A percentile compares a stretch with the other conserved stretches of the same genome.
These are phyloP conservation scores for Striga hermonthica DNA, from an alignment of 305 asterid species.

Conservation along the genomic window DNA sequence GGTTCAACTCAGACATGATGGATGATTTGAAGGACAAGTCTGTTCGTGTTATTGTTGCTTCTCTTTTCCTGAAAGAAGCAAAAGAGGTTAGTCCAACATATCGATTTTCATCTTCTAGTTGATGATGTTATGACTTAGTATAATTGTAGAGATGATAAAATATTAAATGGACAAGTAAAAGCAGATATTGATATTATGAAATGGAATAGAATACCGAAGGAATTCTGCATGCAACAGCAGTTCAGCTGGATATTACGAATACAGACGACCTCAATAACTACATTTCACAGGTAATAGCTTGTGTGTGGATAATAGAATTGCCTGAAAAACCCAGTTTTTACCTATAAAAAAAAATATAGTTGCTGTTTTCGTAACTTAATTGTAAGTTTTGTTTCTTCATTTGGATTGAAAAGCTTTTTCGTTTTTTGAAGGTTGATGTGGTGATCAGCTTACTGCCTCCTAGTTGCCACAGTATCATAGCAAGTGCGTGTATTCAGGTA, in stretches of 20 bases:
- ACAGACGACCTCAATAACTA: slow-evolving; percentile 49
- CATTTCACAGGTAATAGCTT: slow-evolving; percentile 52
- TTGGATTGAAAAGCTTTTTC: slow-evolving; percentile 19
- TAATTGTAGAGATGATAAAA: slow-evolving; percentile 9
- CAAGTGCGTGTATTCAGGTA: slow-evolving; percentile 86
- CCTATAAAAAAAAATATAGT: background rate
- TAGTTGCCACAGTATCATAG: slow-evolving; percentile 69
- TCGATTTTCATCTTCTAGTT: slow-evolving; percentile 1
- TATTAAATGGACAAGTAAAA: slow-evolving; percentile 3
- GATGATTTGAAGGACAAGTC: slow-evolving; percentile 49
- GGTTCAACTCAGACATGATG: slow-evolving; percentile 41
- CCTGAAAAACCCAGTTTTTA: slow-evolving; percentile 5
- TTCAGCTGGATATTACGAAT: slow-evolving; percentile 71
- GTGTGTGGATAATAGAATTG: slow-evolving; percentile 2
- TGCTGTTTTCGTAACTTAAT: background rate
- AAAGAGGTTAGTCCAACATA: slow-evolving; percentile 57
- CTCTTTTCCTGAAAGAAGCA: slow-evolving; percentile 86
- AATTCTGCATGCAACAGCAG: slow-evolving; percentile 67
- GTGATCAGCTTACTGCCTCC: slow-evolving; percentile 94
- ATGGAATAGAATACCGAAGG: slow-evolving; percentile 61
- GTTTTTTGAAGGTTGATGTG: slow-evolving; percentile 66
- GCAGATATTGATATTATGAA: slow-evolving; percentile 19
- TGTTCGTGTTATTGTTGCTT: slow-evolving; percentile 76
- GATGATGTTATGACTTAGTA: background rate
- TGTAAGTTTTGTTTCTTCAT: slow-evolving; percentile 2